These are phyloP conservation scores for Penicillium sp. DNA, from an alignment of 2,329 filamentous ascomycete species.

Conservation along the genomic window DNA sequence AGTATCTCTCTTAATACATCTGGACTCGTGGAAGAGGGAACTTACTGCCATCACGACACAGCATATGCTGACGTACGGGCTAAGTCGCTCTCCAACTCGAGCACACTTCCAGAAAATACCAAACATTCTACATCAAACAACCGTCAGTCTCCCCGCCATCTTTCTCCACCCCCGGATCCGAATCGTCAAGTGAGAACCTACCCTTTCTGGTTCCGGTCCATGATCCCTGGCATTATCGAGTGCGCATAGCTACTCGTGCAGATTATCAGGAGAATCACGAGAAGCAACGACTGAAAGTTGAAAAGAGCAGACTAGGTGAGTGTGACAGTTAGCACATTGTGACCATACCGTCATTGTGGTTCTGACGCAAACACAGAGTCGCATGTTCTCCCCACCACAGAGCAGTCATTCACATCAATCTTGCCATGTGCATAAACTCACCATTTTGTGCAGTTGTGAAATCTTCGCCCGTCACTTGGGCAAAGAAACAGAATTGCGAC, in stretches of 20 bases:
- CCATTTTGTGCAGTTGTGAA: conserved; percentile 29
- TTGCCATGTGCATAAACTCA: conserved; percentile 18
- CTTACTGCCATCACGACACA: conserved; percentile 91
- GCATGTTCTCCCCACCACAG: background rate
- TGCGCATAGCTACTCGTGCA: conserved; percentile 95
- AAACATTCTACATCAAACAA: conserved; percentile 57
- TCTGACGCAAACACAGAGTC: background rate
- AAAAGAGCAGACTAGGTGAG: conserved; percentile 80
- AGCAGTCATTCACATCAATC: background rate
- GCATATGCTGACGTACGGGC: conserved; percentile 92
- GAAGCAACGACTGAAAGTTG: conserved; percentile 96
- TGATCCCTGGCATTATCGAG: conserved; percentile 80
- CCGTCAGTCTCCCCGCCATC: background rate
- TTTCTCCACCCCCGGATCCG: background rate
- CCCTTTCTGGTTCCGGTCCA: conserved; percentile 93
- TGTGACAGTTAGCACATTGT: conserved; percentile 16
- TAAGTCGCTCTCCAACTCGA: conserved; percentile 85
- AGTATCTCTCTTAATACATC: conserved; percentile 5
- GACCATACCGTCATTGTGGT: background rate
- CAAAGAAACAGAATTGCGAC: background rate
- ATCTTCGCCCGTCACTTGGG: conserved; percentile 4
- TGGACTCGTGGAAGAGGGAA: conserved; percentile 15
- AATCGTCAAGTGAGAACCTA: conserved; percentile 44
- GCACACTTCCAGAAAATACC: conserved; percentile 97
- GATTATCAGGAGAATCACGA: conserved; percentile 91